Percentiles rank a stretch among this genome's conserved stretches.
Evolutionary conservation across 1,139 yeast species (phyloP).

Genomic region (Nadsonia commutata): DNA sequence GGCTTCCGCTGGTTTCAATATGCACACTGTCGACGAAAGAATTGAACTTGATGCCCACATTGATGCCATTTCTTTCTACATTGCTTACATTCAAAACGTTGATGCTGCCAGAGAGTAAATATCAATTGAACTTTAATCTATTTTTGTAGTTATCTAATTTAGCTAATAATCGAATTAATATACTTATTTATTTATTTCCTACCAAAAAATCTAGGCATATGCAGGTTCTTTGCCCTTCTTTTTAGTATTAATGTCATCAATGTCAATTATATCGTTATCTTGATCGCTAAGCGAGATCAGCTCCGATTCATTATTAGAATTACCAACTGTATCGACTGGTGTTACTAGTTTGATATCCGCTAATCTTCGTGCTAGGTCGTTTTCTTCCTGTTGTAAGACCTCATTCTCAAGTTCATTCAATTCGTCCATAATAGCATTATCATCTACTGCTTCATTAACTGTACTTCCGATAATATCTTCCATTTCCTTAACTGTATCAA

Average conservation of each 20-base stretch:
- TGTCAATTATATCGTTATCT: no score
- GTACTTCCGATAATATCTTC: slow-evolving; percentile 18
- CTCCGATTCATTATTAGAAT: no score
- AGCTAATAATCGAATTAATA: no score
- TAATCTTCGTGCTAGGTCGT: no score
- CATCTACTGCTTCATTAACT: slow-evolving; percentile 13
- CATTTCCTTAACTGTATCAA: slow-evolving; percentile 21
- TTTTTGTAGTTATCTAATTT: no score
- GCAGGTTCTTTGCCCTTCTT: background rate
- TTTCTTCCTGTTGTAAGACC: background rate
- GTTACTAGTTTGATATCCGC: no score
- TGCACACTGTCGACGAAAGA: slow-evolving; percentile 51
- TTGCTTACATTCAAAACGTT: background rate
- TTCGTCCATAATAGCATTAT: slow-evolving; percentile 20
- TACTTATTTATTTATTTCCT: background rate
- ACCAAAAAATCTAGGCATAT: background rate
- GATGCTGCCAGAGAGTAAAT: background rate
- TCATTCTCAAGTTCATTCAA: slow-evolving; percentile 13
- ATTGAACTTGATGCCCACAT: slow-evolving; percentile 38
- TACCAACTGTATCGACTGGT: no score
- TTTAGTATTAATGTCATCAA: no score
- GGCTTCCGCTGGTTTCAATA: slow-evolving; percentile 8
- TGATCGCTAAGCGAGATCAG: no score
- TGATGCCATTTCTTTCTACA: slow-evolving; percentile 40
- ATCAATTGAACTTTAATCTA: no score